Conservation (phyloP, 1,284 basidiomycete species). For the Polyporus tsugae region DNA sequence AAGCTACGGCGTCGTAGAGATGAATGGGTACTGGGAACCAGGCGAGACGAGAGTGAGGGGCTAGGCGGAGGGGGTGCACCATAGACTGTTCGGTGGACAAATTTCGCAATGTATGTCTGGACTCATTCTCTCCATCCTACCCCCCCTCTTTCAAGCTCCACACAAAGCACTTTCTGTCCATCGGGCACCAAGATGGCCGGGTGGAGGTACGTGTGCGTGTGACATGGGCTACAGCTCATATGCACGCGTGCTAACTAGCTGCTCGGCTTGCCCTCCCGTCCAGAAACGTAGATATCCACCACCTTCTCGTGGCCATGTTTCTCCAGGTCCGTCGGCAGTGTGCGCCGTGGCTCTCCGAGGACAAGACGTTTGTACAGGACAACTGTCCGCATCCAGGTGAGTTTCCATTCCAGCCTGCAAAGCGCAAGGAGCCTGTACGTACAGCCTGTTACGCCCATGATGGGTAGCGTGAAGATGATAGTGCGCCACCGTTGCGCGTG, state of each 20-base stretch:
- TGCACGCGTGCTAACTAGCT: neutral
- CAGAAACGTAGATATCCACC: slow-evolving; percentile 22
- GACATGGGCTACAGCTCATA: neutral
- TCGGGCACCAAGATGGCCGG: neutral
- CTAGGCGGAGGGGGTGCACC: slow-evolving; percentile 10
- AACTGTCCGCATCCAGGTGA: slow-evolving; percentile 46
- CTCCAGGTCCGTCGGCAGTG: slow-evolving; percentile 29
- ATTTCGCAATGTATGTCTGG: slow-evolving; percentile 31
- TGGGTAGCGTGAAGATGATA: slow-evolving; percentile 67
- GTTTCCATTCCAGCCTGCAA: slow-evolving; percentile 8
- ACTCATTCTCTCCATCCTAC: slow-evolving; percentile 5
- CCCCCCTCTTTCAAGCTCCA: no score
- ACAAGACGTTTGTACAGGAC: slow-evolving; percentile 72
- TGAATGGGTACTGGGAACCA: neutral
- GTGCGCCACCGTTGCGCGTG: slow-evolving; percentile 64
- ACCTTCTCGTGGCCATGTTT: slow-evolving; percentile 35
- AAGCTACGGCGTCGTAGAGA: neutral
- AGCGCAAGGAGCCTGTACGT: slow-evolving; percentile 31
- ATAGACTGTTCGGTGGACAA: slow-evolving; percentile 24
- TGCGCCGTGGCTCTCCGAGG: slow-evolving; percentile 64
- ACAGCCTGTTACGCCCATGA: slow-evolving; percentile 69
- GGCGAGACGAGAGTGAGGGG: neutral
- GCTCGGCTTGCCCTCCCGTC: slow-evolving; percentile 10
- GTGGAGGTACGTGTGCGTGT: neutral
- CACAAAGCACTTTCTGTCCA: neutral